phyloP scores from a whole-genome alignment of 2,329 filamentous ascomycete genomes.

The Fusarium sublunatum region DNA sequence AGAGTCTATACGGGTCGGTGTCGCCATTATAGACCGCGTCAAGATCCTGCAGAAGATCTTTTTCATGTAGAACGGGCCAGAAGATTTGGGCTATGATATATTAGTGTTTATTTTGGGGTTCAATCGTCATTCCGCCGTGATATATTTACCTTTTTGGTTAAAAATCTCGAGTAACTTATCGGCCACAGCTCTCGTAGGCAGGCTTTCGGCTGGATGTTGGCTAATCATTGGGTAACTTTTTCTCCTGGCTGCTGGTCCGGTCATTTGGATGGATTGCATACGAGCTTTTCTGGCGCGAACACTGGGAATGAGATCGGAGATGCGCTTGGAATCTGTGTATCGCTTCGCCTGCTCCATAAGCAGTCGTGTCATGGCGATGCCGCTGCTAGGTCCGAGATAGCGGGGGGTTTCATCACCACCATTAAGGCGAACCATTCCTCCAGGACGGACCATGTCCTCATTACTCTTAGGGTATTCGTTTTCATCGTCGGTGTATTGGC shows the following conservation, averaged over 20 bases:
- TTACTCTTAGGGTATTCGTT: conserved; percentile 74
- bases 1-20: conserved; percentile 84
- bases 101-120: conserved; percentile 23
- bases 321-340: conserved; percentile 89
- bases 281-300: conserved; percentile 65
- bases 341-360: conserved; percentile 97
- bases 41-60: conserved; percentile 78
- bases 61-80: conserved; percentile 88
- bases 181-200: conserved; percentile 79
- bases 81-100: conserved; percentile 78
- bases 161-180: conserved; percentile 87
- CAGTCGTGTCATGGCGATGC: conserved; percentile 92
- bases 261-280: conserved; percentile 70
- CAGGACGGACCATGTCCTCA: conserved; percentile 88
- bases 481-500: conserved; percentile 81
- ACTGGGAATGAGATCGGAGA: conserved; percentile 90
- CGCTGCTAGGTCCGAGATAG: conserved; percentile 92
- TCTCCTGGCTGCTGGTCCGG: conserved; percentile 68
- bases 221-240: conserved; percentile 94
- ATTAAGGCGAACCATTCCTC: conserved; percentile 84
- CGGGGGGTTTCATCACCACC: conserved; percentile 87
- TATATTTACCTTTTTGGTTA: conserved; percentile 77
- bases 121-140: background rate
- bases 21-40: conserved; percentile 83
- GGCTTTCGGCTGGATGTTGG: conserved; percentile 77